Evolutionary conservation across 2,329 filamentous ascomycete genomes (phyloP).

Genomic region (Cladosporium cucumerinum): DNA sequence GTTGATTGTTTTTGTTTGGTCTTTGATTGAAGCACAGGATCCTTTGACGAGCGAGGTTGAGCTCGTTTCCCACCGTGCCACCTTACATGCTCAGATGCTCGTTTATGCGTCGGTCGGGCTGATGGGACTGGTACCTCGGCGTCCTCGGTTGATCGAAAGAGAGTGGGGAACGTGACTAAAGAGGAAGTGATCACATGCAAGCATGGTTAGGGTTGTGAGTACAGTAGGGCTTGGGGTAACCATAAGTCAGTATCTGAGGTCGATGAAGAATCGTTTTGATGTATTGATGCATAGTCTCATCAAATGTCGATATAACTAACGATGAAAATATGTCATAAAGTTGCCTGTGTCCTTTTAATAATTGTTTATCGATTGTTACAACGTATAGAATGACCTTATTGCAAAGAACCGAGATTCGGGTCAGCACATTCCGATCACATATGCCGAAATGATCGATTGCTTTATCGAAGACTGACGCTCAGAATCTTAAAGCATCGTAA

Average conservation of each 20-base stretch:
- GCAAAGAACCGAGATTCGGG: background rate
- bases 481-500: background rate
- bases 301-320: background rate
- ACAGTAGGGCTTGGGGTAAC: background rate
- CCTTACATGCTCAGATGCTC: background rate
- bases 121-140: background rate
- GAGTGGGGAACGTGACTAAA: background rate
- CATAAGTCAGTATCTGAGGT: background rate
- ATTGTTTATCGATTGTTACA: background rate
- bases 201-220: background rate
- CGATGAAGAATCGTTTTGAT: background rate
- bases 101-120: background rate
- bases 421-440: background rate
- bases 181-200: background rate
- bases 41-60: background rate
- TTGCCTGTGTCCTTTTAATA: background rate
- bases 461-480: too few relatives aligned
- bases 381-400: background rate
- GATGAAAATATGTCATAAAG: background rate
- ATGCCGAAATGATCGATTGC: background rate
- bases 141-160: background rate
- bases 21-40: background rate
- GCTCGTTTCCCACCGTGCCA: background rate
- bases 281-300: too few relatives aligned
- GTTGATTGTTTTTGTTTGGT: background rate